These are phyloP conservation scores for Purpureocillium takamizusanense DNA, from an alignment of 2,329 filamentous ascomycete genomes.

Conservation along the genomic window DNA sequence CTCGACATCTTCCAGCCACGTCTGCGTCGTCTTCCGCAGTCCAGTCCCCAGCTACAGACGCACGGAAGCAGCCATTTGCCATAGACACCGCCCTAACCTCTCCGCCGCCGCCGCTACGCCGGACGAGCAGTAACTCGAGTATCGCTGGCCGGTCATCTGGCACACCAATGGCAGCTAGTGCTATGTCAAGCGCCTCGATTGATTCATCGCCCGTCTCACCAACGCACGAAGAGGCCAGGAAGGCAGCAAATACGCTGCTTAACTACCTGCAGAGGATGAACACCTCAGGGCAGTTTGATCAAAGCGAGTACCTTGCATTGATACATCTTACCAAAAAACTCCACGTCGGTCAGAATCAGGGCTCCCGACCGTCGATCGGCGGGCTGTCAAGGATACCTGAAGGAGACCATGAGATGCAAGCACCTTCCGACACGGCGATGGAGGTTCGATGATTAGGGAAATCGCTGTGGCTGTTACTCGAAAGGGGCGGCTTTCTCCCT, in stretches of 20 bases:
- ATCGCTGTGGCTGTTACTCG: too few relatives aligned
- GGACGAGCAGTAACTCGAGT: conserved; percentile 24
- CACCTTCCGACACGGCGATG: conserved; percentile 17
- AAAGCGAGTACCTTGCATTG: conserved; percentile 68
- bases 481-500: too few relatives aligned
- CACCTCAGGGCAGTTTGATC: conserved; percentile 57
- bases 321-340: conserved; percentile 81
- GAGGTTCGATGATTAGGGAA: conserved; percentile 10
- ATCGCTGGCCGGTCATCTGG: conserved; percentile 18
- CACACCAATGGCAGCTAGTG: conserved; percentile 10
- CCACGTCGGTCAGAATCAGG: conserved; percentile 50
- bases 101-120: conserved; percentile 22
- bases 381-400: conserved; percentile 47
- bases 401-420: conserved; percentile 41
- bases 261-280: conserved; percentile 70
- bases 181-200: conserved; percentile 21
- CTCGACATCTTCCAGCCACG: conserved; percentile 35
- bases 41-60: conserved; percentile 41
- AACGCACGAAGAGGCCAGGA: conserved; percentile 76
- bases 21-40: conserved; percentile 42
- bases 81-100: conserved; percentile 35
- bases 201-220: conserved; percentile 56
- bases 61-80: conserved; percentile 29
- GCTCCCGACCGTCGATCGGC: conserved; percentile 27
- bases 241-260: conserved; percentile 73